Conservation (phyloP, 106 monocot genomes). For the Platanthera zijinensis region DNA sequence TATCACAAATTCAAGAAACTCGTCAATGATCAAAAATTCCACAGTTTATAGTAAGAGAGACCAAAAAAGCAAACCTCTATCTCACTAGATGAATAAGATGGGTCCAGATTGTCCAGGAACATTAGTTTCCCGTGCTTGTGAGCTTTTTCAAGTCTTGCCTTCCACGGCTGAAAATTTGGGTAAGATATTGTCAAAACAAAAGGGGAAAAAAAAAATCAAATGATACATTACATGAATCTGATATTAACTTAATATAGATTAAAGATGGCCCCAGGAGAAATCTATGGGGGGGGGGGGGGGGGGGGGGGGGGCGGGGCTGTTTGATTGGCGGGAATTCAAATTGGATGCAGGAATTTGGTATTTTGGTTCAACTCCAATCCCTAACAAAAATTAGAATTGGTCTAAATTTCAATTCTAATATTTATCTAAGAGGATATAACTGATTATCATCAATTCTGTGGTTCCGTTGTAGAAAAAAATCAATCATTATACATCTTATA, state of each 20-base stretch:
- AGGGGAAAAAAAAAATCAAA: background rate
- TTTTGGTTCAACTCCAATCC: no score
- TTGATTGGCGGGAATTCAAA: no score
- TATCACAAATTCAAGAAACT: no score
- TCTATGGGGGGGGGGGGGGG: background rate
- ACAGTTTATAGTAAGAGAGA: background rate
- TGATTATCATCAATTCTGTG: no score
- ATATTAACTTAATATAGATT: background rate
- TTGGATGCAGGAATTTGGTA: no score
- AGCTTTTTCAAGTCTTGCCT: conserved; percentile 10
- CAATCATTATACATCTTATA: no score
- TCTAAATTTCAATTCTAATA: no score
- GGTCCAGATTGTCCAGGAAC: conserved; percentile 13
- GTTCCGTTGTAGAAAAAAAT: no score
- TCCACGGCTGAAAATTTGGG: conserved; percentile 10
- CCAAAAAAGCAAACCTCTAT: conserved; percentile 5
- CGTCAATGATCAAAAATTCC: background rate
- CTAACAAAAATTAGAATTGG: no score
- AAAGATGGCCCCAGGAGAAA: background rate
- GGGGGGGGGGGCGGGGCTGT: no score
- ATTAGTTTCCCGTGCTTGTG: conserved; percentile 5
- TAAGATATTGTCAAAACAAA: background rate
- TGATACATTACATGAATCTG: background rate
- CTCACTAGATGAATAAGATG: conserved; percentile 7
- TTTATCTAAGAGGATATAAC: no score